These are phyloP conservation scores for Porodaedalea pini DNA, from an alignment of 1,284 basidiomycete species.

Conservation along the genomic window DNA sequence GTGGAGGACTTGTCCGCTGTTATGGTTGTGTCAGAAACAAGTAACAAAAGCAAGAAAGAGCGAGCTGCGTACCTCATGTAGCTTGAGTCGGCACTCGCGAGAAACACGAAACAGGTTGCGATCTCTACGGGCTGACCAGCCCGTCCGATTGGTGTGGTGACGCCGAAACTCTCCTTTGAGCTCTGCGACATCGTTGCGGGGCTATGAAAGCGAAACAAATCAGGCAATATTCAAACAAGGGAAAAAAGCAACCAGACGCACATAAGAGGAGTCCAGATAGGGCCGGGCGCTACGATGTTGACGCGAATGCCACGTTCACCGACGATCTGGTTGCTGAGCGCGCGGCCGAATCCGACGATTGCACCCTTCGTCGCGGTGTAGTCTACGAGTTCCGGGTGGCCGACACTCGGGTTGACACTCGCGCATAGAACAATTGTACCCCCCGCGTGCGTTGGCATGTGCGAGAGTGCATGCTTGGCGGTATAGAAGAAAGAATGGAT, in stretches of 20 bases:
- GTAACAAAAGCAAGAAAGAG: background rate
- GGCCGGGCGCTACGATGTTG: slow-evolving; percentile 49
- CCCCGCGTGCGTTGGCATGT: slow-evolving; percentile 35
- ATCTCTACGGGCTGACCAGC: slow-evolving; percentile 55
- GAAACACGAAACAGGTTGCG: slow-evolving; percentile 52
- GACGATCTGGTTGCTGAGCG: slow-evolving; percentile 51
- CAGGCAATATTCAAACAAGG: background rate
- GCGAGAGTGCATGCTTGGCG: slow-evolving; percentile 42
- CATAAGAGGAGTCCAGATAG: slow-evolving; percentile 53
- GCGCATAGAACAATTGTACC: slow-evolving; percentile 49
- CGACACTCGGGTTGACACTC: slow-evolving; percentile 47
- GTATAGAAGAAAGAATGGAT: slow-evolving; percentile 55
- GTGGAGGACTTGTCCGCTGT: slow-evolving; percentile 37
- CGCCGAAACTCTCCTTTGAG: slow-evolving; percentile 42
- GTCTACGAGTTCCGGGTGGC: slow-evolving; percentile 52
- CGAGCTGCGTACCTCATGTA: slow-evolving; percentile 41
- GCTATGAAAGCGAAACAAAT: slow-evolving; percentile 19
- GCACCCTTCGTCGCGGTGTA: slow-evolving; percentile 58
- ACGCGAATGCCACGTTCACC: slow-evolving; percentile 49
- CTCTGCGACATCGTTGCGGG: slow-evolving; percentile 47
- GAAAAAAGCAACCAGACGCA: slow-evolving; percentile 22
- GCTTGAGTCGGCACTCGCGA: slow-evolving; percentile 48
- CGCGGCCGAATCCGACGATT: slow-evolving; percentile 44
- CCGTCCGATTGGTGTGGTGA: slow-evolving; percentile 44
- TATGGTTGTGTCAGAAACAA: background rate